Evolutionary conservation across 176 grass and related monocot genomes (phyloP), one percentile per base, ranked within the genome.

Genomic region (Musa schizocarpa): DNA sequence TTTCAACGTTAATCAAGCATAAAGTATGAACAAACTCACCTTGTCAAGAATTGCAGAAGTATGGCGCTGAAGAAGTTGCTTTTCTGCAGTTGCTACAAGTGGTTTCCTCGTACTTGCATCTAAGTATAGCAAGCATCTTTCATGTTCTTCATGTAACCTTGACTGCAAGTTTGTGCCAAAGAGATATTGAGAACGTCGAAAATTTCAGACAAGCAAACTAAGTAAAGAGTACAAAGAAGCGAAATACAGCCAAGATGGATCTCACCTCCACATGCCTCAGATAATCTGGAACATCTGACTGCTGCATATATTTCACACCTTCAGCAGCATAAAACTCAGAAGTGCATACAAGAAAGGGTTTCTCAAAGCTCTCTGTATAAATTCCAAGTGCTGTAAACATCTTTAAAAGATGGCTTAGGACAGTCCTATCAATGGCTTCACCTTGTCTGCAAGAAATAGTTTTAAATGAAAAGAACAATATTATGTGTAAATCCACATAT

Each of bases 221-320:
- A 72, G 21, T 1, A 85, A 71, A 59, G 58, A 70, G 29, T 49
- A 50, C 20, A 19, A 7, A 51, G 25, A 51, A 68, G 13, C 6
- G 13, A 23, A 68, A 19, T 61, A 19, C 57, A 61, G 57, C 17
- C 57, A 11, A 70, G 50, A 64, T 43, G 7, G 26, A 81, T 54
- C 76, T 76, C 72, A 99, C 96, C 86, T 99, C 91, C 7, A 89
- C 91, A 83, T 99, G 96, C 75, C 84, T 99, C 63, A 99, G 80
- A 81, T 94, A 99, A 77, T 99, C 96, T 69, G 96, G 91, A 85
- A 99, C 86, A 84, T 99, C 96, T 76, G 86, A 92, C 34, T 94
- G 96, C 63, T 99, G 96, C 91, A 99, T 88, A 87, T 89, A 99
- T 83, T 95, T 99, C 65, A 94, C 82, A 85, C 96, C 96, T 87